Base-by-base conservation (phyloP, 2,329 filamentous ascomycete species). In the Botrytis pseudocinerea region DNA sequence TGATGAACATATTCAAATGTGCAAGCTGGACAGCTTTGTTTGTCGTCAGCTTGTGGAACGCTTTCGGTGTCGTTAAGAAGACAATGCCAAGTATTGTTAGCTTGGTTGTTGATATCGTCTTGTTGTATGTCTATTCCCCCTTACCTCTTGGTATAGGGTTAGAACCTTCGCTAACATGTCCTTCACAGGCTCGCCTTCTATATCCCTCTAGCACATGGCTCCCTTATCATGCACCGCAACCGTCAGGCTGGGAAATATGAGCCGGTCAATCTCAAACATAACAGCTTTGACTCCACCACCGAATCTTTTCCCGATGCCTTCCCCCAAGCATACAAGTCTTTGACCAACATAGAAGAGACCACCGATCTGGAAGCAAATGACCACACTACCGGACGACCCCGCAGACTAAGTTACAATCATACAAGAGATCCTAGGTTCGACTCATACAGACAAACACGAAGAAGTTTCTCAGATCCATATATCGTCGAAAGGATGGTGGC, bases 161-260 rank as follows among this genome's bases (percentile, higher is more conserved):
- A 3, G 8, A 62, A 48, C 22, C 38, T 9, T 20, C 14, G 44
- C 62, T 71, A 63, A 74, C 61, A 38, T 35, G 8, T 2, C 22
- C 28, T 35, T 28, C 9, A n/a, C 62, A 80, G 78, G 35, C 57
- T 79, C 8, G 73, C 71, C 40, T 79, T 79, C 72, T 74, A 70
- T 14, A 69, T 79, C 25, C 78, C 78, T 12, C 73, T 79, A 12
- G 74, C 79, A 62, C 79, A 80, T 71, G 77, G 76, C 48, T 73
- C 74, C 2, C 54, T 76, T 2, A 76, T 80, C 62, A 77, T 73
- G 64, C 75, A 75, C 62, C 76, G 74, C 10, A 44, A 59, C 35
- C 75, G 74, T 32, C 73, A 66, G 35, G 64, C 48, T 18, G 38
- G 57, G 1, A 9, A 25, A 35, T 73, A 73, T 59, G 57, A 61